A percentile compares a stretch with the other conserved stretches of the same genome.
phyloP scores from a whole-genome alignment of 2,329 filamentous ascomycete genomes.

The Botrytis byssoidea region DNA sequence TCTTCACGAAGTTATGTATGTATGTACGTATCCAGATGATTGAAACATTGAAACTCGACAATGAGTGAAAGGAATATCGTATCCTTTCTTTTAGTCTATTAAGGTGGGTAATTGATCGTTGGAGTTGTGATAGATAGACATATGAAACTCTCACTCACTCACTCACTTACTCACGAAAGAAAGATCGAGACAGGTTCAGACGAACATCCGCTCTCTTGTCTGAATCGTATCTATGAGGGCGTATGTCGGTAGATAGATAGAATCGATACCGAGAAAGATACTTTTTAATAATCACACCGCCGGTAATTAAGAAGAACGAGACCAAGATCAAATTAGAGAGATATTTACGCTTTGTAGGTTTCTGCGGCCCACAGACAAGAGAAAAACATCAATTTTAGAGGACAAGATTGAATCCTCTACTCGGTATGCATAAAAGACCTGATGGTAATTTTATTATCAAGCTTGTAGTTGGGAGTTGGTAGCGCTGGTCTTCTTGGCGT shows the following conservation, averaged over 20 bases:
- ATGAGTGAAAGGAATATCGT: neutral
- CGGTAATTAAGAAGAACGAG: neutral
- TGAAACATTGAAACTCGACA: neutral
- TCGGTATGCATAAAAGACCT: neutral
- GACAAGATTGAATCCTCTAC: neutral
- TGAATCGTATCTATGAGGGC: neutral
- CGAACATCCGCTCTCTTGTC: neutral
- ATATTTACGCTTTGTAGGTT: neutral
- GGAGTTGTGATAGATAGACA: neutral
- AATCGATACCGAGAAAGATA: neutral
- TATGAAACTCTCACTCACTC: neutral
- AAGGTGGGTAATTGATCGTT: neutral
- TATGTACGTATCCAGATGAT: neutral
- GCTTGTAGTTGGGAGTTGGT: neutral
- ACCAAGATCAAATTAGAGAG: neutral
- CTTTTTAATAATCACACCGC: neutral
- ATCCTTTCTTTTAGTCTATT: neutral
- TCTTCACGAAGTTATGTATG: neutral
- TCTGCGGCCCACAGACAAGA: neutral
- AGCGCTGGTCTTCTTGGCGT: neutral
- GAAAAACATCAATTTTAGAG: neutral
- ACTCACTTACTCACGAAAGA: neutral
- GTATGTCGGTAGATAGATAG: neutral
- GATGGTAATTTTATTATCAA: neutral
- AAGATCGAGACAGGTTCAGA: neutral